Base-by-base conservation (phyloP, 805 yeast species). In the Danielozyma ontarioensis region DNA sequence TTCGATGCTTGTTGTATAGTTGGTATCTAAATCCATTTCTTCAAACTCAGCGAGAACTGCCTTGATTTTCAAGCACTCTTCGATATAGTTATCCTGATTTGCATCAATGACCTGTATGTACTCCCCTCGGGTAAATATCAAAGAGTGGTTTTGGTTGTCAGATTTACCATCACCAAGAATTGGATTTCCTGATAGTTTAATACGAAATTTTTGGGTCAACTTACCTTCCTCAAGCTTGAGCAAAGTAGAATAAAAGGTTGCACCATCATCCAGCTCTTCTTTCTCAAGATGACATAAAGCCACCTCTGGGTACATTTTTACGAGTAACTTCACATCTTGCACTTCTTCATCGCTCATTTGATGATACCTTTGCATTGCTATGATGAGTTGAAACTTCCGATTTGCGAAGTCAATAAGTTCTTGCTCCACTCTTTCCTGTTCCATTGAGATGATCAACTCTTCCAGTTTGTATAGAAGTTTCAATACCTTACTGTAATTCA, bases 91-190 rank as follows among this genome's bases (percentile, higher is more conserved):
- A 55, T 90, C 97, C 62, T 90, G 97, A 48, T 90, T 90, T 1
- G 97, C 96, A 68, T 90, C 97, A 38, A 90, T 79, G 3, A 89
- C 88, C 63, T 90, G 97, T 43, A 90, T 81, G 53, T 88, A 89
- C 52, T 90, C 97, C 15, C 97, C 97, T 35, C 97, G 75, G 55
- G 83, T 81, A 59, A 84, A 90, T 11, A 89, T 79, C 25, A 90
- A 55, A 2, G 95, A 78, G 54, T 84, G 84, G 52, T 90, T 90
- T 60, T 90, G 97, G 55, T 90, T 90, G 55, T 90, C 97, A 12
- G 96, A 81, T 55, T 90, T 90, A 23, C 97, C 97, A 59, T 90
- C 97, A 17, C 97, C 97, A 28, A 89, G 64, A 33, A 90, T 90
- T 10, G 97, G 97, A 59, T 90, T 83, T 12, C 97, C 97, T 3